Conservation (phyloP, 2,329 filamentous ascomycete species). For the Ceratocystis smalleyi region DNA sequence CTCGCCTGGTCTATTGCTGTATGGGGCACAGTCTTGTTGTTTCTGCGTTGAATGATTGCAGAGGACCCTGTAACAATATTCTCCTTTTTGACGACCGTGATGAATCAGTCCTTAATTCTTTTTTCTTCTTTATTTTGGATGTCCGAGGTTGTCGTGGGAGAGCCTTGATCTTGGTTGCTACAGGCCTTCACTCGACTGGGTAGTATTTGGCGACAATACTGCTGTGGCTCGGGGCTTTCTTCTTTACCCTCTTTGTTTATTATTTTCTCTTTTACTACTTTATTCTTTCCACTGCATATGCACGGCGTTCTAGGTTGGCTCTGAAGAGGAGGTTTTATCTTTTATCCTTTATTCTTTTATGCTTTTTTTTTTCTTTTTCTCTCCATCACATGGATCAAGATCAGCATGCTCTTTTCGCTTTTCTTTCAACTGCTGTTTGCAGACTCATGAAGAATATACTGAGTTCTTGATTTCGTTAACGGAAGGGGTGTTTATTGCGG, state of each 20-base stretch:
- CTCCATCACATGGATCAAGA: neutral
- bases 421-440: neutral
- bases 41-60: neutral
- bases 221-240: neutral
- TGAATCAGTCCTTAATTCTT: conserved; percentile 3
- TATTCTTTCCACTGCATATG: conserved; percentile 14
- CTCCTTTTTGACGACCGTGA: conserved; percentile 13
- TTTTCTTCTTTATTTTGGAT: conserved; percentile 3
- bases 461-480: neutral
- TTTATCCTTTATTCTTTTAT: too few species aligned
- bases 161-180: conserved; percentile 7
- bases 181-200: neutral
- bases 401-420: neutral
- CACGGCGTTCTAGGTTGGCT: conserved; percentile 10
- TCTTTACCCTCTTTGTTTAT: neutral
- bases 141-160: neutral
- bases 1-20: neutral
- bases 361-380: neutral
- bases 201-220: too few species aligned
- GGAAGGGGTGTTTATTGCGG: neutral
- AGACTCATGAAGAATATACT: neutral
- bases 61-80: conserved; percentile 7
- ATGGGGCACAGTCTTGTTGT: neutral
- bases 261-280: conserved; percentile 18
- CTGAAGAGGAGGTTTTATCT: neutral